Evolutionary conservation across 2,329 filamentous ascomycete genomes (phyloP).

Genomic region (Mycocentrospora acerina): DNA sequence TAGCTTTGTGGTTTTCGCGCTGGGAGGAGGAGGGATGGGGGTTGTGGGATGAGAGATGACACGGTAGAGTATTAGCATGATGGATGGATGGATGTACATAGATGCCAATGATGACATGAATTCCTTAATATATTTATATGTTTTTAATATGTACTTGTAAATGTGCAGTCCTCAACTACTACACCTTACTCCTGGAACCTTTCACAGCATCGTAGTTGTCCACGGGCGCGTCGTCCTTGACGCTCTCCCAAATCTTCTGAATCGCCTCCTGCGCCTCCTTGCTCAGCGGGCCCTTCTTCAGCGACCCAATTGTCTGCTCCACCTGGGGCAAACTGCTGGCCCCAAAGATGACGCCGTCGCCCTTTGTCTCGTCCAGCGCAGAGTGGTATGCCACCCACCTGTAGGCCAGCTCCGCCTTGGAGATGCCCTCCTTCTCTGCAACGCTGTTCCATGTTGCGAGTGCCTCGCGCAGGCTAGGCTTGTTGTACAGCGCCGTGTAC

Average conservation of each 20-base stretch:
- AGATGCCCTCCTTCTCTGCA: slow-evolving; percentile 42
- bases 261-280: slow-evolving; percentile 22
- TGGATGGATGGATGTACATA: too few species aligned
- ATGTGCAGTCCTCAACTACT: too few species aligned
- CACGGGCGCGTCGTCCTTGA: slow-evolving; percentile 29
- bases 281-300: slow-evolving; percentile 31
- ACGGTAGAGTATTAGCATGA: too few species aligned
- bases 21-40: background rate
- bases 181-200: too few species aligned
- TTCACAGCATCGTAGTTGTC: slow-evolving; percentile 18
- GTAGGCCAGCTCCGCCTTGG: slow-evolving; percentile 47
- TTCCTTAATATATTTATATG: too few species aligned
- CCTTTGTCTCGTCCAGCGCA: slow-evolving; percentile 39
- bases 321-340: slow-evolving; percentile 33
- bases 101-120: too few species aligned
- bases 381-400: slow-evolving; percentile 47
- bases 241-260: slow-evolving; percentile 26
- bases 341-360: slow-evolving; percentile 47
- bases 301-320: slow-evolving; percentile 20
- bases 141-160: too few species aligned
- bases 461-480: slow-evolving; percentile 37
- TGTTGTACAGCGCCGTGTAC: slow-evolving; percentile 43
- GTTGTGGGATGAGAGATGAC: too few species aligned
- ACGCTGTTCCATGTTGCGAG: slow-evolving; percentile 45
- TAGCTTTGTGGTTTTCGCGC: slow-evolving; percentile 12